Percentiles rank a stretch among this genome's conserved stretches.
These are phyloP conservation scores for Silene conica DNA, from an alignment of 148 eudicot species.

Conservation along the genomic window DNA sequence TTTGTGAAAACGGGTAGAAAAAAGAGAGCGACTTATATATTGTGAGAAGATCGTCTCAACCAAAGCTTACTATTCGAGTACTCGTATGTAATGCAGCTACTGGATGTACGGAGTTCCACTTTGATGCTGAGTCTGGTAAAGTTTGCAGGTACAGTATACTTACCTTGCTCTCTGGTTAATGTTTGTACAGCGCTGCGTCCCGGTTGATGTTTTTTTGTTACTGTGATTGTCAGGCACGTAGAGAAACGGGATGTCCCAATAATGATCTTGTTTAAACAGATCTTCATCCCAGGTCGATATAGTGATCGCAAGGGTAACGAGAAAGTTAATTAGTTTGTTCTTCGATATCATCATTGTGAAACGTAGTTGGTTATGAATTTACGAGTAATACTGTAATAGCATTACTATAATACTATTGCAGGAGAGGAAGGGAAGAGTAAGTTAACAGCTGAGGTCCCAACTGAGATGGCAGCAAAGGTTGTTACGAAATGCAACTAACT, in stretches of 20 bases:
- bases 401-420: background rate
- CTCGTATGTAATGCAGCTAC: conserved; percentile 54
- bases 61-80: background rate
- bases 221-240: conserved; percentile 95
- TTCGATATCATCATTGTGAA: background rate
- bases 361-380: background rate
- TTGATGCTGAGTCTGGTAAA: conserved; percentile 66
- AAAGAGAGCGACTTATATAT: too few species aligned
- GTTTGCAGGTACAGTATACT: conserved; percentile 60
- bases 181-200: background rate
- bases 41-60: too few species aligned
- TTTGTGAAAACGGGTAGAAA: too few species aligned
- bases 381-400: background rate
- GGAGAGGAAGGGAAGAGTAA: background rate
- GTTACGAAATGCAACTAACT: background rate
- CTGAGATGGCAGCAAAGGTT: background rate
- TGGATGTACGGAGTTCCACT: conserved; percentile 86
- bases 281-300: conserved; percentile 65
- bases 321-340: too few species aligned
- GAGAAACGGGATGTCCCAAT: conserved; percentile 98
- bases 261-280: conserved; percentile 82
- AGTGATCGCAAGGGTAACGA: background rate
- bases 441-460: background rate
- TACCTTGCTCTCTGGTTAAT: background rate
- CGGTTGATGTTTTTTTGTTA: conserved; percentile 3